phyloP scores from a whole-genome alignment of 164 flowering plant genomes.

The Vitis labrusca region DNA sequence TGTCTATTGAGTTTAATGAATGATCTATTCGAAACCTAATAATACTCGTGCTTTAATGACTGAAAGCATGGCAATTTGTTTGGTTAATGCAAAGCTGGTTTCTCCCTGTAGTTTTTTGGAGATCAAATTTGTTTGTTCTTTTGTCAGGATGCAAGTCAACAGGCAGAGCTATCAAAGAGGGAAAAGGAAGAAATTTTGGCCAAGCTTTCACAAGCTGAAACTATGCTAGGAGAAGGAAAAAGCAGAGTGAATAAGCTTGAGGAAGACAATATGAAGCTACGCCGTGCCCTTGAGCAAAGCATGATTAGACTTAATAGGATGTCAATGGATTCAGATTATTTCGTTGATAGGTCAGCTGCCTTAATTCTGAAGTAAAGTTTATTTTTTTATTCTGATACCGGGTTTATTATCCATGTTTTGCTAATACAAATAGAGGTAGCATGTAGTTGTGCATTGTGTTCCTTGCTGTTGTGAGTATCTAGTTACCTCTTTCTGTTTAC shows the following conservation, averaged over 20 bases:
- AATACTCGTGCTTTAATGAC: too few species aligned
- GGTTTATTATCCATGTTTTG: background rate
- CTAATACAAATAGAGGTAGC: background rate
- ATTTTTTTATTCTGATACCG: background rate
- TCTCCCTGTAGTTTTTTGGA: background rate
- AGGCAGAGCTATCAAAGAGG: conserved; percentile 42
- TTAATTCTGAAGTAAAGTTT: conserved; percentile 2
- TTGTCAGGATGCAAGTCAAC: conserved; percentile 63
- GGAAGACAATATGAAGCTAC: conserved; percentile 84
- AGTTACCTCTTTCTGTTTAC: too few species aligned
- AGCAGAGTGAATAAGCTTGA: conserved; percentile 65
- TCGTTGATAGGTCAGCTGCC: conserved; percentile 82
- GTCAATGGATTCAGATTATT: conserved; percentile 94
- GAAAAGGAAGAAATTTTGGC: conserved; percentile 71
- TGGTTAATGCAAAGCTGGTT: too few species aligned
- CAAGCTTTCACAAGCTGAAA: conserved; percentile 68
- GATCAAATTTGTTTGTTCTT: background rate
- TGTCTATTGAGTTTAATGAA: too few species aligned
- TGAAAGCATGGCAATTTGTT: too few species aligned
- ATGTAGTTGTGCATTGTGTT: background rate
- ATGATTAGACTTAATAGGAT: conserved; percentile 96
- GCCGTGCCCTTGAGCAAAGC: conserved; percentile 94
- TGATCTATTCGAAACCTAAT: too few species aligned
- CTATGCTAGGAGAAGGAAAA: conserved; percentile 57
- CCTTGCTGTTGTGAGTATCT: background rate